These are phyloP conservation scores for Adansonia madagascariensis DNA, from an alignment of 441 rosid genomes.

Conservation along the genomic window DNA sequence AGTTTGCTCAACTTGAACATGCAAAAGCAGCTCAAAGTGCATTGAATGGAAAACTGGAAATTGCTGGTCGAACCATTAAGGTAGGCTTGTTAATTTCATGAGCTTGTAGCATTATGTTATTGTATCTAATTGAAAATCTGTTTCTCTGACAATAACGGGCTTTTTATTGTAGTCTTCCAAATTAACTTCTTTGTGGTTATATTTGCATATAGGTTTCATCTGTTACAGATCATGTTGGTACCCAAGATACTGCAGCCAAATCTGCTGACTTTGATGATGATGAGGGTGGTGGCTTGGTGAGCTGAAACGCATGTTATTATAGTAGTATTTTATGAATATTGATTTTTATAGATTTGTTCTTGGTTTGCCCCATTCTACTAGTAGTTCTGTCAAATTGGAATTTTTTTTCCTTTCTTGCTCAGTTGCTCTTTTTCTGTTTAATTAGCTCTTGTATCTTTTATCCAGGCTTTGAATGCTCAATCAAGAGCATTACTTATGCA, in stretches of 20 bases:
- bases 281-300: slow-evolving; percentile 93
- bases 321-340: background rate
- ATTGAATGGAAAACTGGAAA: background rate
- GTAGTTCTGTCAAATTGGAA: background rate
- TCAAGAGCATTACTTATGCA: slow-evolving; percentile 82
- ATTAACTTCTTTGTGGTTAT: slow-evolving; percentile 17
- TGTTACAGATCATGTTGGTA: slow-evolving; percentile 81
- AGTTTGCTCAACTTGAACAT: slow-evolving; percentile 46
- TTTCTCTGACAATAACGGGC: background rate
- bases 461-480: slow-evolving; percentile 86
- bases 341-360: background rate
- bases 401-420: background rate
- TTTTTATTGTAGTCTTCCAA: slow-evolving; percentile 6
- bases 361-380: slow-evolving; percentile 18
- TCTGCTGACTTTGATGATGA: slow-evolving; percentile 97
- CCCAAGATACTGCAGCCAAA: slow-evolving; percentile 71
- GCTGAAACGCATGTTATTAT: slow-evolving; percentile 32
- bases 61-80: slow-evolving; percentile 60
- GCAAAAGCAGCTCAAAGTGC: background rate
- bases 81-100: slow-evolving; percentile 39
- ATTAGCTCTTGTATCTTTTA: background rate
- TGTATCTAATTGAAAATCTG: background rate
- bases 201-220: slow-evolving; percentile 66
- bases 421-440: background rate
- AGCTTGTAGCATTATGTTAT: background rate